Evolutionary conservation across 805 yeast genomes (phyloP).

Genomic region (Scheffersomyces amazonensis): DNA sequence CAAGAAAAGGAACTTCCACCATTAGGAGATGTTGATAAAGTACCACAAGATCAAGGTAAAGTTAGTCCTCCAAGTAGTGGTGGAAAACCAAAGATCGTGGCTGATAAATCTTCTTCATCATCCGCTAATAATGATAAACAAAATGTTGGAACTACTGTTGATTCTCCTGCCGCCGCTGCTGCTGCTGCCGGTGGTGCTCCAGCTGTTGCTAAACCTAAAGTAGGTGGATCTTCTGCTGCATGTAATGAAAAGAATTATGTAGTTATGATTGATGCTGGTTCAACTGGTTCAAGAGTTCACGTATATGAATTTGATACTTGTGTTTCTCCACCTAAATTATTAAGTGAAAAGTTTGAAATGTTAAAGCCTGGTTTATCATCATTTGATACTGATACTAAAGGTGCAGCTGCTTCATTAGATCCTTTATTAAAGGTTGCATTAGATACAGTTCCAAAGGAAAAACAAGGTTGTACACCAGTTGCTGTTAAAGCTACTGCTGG

Average conservation of each 20-base stretch:
- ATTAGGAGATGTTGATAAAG: background rate
- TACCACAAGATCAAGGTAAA: conserved; percentile 8
- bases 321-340: conserved; percentile 73
- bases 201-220: background rate
- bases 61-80: conserved; percentile 12
- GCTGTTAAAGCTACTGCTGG: conserved; percentile 99
- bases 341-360: conserved; percentile 83
- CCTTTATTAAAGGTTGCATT: conserved; percentile 76
- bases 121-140: background rate
- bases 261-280: conserved; percentile 96
- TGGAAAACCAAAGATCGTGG: conserved; percentile 17
- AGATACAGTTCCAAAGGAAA: conserved; percentile 67
- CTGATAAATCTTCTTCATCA: conserved; percentile 18
- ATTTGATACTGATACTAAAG: conserved; percentile 72
- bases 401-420: conserved; percentile 90
- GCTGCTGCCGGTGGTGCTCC: conserved; percentile 1
- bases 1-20: background rate
- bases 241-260: conserved; percentile 61
- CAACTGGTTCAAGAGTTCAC: conserved; percentile 95
- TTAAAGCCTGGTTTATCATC: conserved; percentile 88
- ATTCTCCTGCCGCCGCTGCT: conserved; percentile 1
- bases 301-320: conserved; percentile 90
- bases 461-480: conserved; percentile 82
- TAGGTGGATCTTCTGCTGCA: conserved; percentile 1
- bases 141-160: background rate